These are phyloP conservation scores for Butyriboletus loyo DNA, from an alignment of 768 basidiomycete species.

Conservation along the genomic window DNA sequence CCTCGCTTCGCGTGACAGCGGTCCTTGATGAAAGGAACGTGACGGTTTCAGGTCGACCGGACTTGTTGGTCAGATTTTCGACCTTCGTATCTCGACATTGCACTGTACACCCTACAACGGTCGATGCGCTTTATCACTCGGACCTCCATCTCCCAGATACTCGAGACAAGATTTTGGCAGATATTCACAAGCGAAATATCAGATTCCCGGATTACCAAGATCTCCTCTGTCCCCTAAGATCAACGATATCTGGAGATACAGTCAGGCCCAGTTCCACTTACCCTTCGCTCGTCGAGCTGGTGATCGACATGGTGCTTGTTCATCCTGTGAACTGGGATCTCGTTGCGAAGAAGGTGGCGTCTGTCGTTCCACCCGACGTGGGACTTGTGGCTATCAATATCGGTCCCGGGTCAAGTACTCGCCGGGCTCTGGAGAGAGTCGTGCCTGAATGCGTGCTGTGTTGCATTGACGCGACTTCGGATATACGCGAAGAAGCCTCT, in stretches of 20 bases:
- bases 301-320: conserved; percentile 41
- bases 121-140: conserved; percentile 57
- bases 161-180: conserved; percentile 42
- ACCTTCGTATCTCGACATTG: conserved; percentile 34
- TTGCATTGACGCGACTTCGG: conserved; percentile 16
- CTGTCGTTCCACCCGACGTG: conserved; percentile 9
- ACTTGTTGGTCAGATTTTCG: conserved; percentile 44
- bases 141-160: conserved; percentile 21
- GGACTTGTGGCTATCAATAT: conserved; percentile 44
- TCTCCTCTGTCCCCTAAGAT: conserved; percentile 47
- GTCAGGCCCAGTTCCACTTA: conserved; percentile 22
- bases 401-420: conserved; percentile 44
- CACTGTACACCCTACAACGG: conserved; percentile 40
- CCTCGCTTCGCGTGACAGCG: conserved; percentile 47
- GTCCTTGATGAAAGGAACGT: conserved; percentile 45
- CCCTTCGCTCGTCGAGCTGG: conserved; percentile 37
- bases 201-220: conserved; percentile 48
- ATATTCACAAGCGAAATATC: conserved; percentile 44
- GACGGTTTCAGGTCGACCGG: conserved; percentile 59
- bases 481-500: neutral
- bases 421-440: conserved; percentile 38
- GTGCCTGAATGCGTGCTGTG: conserved; percentile 23
- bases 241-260: conserved; percentile 41
- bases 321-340: conserved; percentile 54
- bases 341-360: conserved; percentile 33